Base-by-base conservation (phyloP, 2,329 filamentous ascomycete genomes). In the Lasiodiplodia gonubiensis region DNA sequence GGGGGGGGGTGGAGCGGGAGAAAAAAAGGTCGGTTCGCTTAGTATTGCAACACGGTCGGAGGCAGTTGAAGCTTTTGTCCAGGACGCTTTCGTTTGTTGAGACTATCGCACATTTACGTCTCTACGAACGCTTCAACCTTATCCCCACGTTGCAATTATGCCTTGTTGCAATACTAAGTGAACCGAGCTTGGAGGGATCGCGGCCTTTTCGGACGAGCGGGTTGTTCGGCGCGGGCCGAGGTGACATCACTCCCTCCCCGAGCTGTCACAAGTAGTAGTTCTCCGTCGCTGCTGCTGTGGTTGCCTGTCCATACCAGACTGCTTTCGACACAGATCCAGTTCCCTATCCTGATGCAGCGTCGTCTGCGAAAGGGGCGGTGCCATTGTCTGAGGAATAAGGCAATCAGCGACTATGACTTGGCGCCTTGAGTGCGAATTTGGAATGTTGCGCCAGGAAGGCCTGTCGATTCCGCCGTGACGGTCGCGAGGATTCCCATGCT, bases 401-500 rank as follows among this genome's bases (percentile, higher is more conserved):
- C 23, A 7, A 53, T 64, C 12, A 18, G 6, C 33, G n/a, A 11
- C 53, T 66, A 66, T 59, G 64, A 66, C 80, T 93, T 93, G 37
- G 86, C 80, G 30, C 88, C 86, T 63, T 90, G 83, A 48, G 92
- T 95, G 82, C 96, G 96, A 78, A 99, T 97, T 81, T 99, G 95
- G 78, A 99, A 99, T 0, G 94, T 92, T 42, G 94, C 95, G 6
- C 87, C 87, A 0, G 95, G 95, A 66, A 99, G 84, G 77, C 97
- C 94, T 67, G 85, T 90, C 66, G 91, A 92, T 81, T 97, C 95
- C 4, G 93, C 95, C 73, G 97, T 92, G 1, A 99, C 94, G 1
- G 90, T 96, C 11, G 94, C 94, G 73, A 90, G 90, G 73, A 98
- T 93, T 6, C 94, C 95, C 83, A 99, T 84, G 61, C 91, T 93